Base-by-base conservation (phyloP, 306 rosid genomes). In the Quercus suber region DNA sequence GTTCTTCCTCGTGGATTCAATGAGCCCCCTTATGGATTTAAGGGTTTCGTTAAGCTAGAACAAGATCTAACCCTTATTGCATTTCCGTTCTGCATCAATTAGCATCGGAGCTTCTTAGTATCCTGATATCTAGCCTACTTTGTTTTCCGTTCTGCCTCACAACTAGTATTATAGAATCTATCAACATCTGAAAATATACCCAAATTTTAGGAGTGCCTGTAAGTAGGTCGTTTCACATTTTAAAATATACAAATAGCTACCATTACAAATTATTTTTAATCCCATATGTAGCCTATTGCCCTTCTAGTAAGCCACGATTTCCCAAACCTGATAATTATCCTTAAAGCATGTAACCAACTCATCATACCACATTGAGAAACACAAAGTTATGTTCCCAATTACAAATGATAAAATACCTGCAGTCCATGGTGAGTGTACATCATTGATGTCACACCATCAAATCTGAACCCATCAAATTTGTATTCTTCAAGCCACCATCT, bases 401-500 rank as follows among this genome's bases (percentile, higher is more conserved):
- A 49, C 3, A 49, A 61, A 51, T 45, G 56, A 57, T 49, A 81
- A 25, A 30, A 63, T 80, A 96, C 99, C 99, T 82, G 49, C 89
- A 96, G 84, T 43, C 99, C 99, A 80, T 93, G 98, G 84, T 96
- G 99, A 69, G 97, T 91, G 82, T 92, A 95, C 99, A 95, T 95
- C 99, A 95, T 95, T 84, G 99, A 95, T 74, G 99, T 95, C 85
- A 92, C 97, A 51, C 99, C 99, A 74, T 95, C 99, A 83, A 92
- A 95, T 83, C 99, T 92, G 87, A 92, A 92, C 65, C 99, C 98
- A 77, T 95, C 99, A 81, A 95, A 95, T 85, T 92, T 95, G 88
- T 83, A 95, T 85, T 95, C 99, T 81, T 95, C 97, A 61, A 95
- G 89, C 99, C 99, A 95, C 99, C 99, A 95, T 88, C 99, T 91